These are phyloP conservation scores for Ceratocystis cubensis DNA, from an alignment of 2,329 filamentous ascomycete genomes.

Conservation along the genomic window DNA sequence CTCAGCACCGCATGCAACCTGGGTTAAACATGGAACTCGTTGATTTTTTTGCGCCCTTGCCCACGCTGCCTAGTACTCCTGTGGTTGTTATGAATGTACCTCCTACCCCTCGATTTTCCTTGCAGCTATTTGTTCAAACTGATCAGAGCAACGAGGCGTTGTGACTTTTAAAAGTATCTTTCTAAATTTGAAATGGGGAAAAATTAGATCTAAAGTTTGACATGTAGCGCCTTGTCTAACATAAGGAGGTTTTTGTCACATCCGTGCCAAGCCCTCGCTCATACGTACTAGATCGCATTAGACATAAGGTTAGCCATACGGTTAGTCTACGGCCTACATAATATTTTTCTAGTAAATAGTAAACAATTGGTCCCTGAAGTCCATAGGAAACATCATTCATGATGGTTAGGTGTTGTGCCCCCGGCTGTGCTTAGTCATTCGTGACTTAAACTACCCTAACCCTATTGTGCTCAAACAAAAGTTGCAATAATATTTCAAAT, in stretches of 20 bases:
- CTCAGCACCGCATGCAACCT: slow-evolving; percentile 15
- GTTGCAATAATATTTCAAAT: no score
- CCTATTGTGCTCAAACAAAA: no score
- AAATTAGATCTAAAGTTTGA: not conserved
- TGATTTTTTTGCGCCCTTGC: slow-evolving; percentile 14
- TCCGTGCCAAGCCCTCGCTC: not conserved
- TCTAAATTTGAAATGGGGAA: not conserved
- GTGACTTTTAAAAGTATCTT: slow-evolving; percentile 13
- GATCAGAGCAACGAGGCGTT: slow-evolving; percentile 15
- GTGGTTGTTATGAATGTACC: slow-evolving; percentile 8
- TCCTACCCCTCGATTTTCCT: slow-evolving; percentile 16
- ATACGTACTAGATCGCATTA: no score
- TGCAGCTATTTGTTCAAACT: not conserved
- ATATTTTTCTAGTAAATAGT: no score
- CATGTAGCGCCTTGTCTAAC: not conserved
- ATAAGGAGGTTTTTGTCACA: not conserved
- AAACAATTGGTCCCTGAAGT: no score
- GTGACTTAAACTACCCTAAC: no score
- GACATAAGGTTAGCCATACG: no score
- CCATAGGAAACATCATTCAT: no score
- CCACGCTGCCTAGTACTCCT: not conserved
- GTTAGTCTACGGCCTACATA: no score
- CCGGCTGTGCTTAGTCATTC: no score
- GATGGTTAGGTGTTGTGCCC: no score
- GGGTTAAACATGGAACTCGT: slow-evolving; percentile 21